phyloP scores from a whole-genome alignment of 202 grass and related monocot genomes.

The Tripidium arundinaceum region DNA sequence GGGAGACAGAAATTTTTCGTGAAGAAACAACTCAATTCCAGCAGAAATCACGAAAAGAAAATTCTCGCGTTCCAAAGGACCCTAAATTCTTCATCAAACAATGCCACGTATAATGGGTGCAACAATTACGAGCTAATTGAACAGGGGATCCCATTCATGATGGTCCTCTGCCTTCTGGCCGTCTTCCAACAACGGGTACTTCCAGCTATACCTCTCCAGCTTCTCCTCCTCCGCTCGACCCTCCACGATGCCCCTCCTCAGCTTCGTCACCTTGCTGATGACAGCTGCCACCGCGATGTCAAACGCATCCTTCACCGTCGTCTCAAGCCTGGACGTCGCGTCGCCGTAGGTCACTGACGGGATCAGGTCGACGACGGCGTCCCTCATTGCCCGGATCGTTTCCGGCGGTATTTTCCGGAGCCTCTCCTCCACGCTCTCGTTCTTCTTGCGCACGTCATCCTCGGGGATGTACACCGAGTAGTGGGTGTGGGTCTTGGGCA shows the following conservation, averaged over 20 bases:
- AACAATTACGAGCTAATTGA: constrained; percentile 10
- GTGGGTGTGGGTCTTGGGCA: constrained; percentile 41
- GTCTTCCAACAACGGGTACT: constrained; percentile 48
- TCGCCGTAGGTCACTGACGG: constrained; percentile 55
- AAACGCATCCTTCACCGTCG: constrained; percentile 59
- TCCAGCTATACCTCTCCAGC: constrained; percentile 53
- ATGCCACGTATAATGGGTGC: neutral
- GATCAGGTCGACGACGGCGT: constrained; percentile 52
- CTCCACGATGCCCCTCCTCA: constrained; percentile 27
- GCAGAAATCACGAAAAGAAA: neutral
- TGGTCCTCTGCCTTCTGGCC: constrained; percentile 37
- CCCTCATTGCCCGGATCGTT: constrained; percentile 47
- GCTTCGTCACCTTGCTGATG: constrained; percentile 48
- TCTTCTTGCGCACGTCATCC: constrained; percentile 41
- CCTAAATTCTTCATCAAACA: neutral
- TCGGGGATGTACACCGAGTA: constrained; percentile 81
- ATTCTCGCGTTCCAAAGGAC: neutral
- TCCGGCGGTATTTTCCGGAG: constrained; percentile 39
- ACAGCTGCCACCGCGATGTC: constrained; percentile 54
- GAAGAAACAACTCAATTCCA: neutral
- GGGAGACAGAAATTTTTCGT: neutral
- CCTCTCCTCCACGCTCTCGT: constrained; percentile 50
- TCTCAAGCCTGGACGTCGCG: constrained; percentile 40
- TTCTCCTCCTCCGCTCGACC: constrained; percentile 24
- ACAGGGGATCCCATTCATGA: constrained; percentile 62